Base-by-base conservation (phyloP, 2,329 filamentous ascomycete species). In the Aspergillus uvarum region DNA sequence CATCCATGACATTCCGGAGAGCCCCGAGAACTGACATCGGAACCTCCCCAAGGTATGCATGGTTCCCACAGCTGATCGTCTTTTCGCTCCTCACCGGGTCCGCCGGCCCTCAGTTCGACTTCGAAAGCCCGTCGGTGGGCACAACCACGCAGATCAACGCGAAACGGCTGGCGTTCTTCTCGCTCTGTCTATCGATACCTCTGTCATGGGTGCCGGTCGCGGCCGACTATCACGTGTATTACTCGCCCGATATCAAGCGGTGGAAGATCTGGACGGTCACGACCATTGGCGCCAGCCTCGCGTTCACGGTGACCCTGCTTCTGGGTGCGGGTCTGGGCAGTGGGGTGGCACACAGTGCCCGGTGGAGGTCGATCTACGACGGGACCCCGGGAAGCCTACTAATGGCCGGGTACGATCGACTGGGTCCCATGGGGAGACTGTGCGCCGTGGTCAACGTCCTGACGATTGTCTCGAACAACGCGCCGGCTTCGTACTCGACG, bases 151-250 rank as follows among this genome's bases (percentile, higher is more conserved):
- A 70, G 3, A 56, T 77, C 4, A 70, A 69, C n/a, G 76, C 72
- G 19, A 76, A 77, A 26, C 70, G 76, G 5, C 49, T 77, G 8
- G 71, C 70, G 1, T 78, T 74, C 51, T 72, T 78, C 59, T 75
- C 75, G 0, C 66, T 78, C 2, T 72, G 72, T 21, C 60, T 78
- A 16, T 76, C 76, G 0, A 67, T 72, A 1, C 63, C 70, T 6
- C 69, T 79, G 11, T 66, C 74, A 3, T 76, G 74, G 73, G 65
- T 72, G 0, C 73, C 74, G 1, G 64, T 73, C 5, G 72, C 71
- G 14, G 74, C 76, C 6, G 79, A 81, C 60, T 80, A 78, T 63
- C 79, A 76, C 48, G 77, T 79, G 47, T 80, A 80, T 62, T 78
- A 78, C 59, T 75, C 76, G 0, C 70, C 74, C 2, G 64, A 70